Evolutionary conservation across 169 alveolate genomes (phyloP).

Genomic region (Eimeria falciformis): DNA sequence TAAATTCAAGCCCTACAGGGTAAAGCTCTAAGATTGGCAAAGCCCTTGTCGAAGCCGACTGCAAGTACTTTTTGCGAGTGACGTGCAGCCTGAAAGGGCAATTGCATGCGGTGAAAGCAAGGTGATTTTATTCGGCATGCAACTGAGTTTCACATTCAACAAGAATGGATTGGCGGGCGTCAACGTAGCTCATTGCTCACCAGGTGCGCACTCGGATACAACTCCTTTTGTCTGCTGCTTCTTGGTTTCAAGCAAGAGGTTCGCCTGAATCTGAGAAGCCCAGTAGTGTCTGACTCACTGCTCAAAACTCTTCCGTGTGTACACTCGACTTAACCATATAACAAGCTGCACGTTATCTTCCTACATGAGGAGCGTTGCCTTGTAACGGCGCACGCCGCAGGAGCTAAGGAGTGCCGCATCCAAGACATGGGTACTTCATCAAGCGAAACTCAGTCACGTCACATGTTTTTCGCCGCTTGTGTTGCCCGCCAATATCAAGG

Average conservation of each 20-base stretch:
- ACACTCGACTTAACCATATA: too few species aligned
- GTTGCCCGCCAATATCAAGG: neutral
- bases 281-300: too few species aligned
- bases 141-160: neutral
- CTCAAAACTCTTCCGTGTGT: too few species aligned
- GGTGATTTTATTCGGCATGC: neutral
- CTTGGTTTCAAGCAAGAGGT: too few species aligned
- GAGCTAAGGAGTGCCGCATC: slow-evolving; percentile 19
- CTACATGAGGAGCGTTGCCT: too few species aligned
- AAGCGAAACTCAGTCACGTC: neutral
- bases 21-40: neutral
- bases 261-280: too few species aligned
- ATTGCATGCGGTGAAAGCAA: neutral
- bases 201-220: neutral
- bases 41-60: neutral
- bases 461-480: neutral
- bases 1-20: neutral
- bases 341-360: too few species aligned
- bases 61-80: neutral
- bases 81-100: slow-evolving; percentile 2
- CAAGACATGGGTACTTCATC: neutral
- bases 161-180: neutral
- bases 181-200: neutral
- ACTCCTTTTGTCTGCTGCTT: too few species aligned
- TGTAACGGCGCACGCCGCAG: neutral